Conservation (phyloP, 768 basidiomycete species). For the Leccinellum rugosiceps region DNA sequence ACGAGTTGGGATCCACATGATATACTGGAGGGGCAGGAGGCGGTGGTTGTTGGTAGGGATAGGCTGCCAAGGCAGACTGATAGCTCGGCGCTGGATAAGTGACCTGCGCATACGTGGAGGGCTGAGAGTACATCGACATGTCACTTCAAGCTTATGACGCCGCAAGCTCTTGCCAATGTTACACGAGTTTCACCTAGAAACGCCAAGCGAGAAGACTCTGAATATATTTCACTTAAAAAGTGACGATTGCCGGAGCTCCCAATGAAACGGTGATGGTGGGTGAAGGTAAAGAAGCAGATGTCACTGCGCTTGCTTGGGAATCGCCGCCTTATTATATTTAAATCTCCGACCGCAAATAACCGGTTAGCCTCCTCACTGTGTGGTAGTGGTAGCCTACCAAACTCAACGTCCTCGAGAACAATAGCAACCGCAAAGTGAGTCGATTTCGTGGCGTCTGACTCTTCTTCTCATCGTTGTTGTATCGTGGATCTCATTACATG, state of each 20-base stretch:
- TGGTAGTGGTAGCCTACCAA: not conserved
- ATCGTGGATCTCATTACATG: constrained; percentile 2
- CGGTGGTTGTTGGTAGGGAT: constrained; percentile 48
- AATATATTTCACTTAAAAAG: constrained; percentile 50
- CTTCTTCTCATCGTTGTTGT: not conserved
- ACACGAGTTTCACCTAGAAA: constrained; percentile 34
- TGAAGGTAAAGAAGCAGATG: constrained; percentile 40
- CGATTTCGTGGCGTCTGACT: not conserved
- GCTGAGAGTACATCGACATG: constrained; percentile 67
- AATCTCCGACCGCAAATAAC: constrained; percentile 36
- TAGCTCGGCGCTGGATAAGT: constrained; percentile 41
- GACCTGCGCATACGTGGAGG: constrained; percentile 29
- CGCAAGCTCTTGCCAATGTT: constrained; percentile 30
- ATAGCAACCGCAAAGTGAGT: constrained; percentile 29
- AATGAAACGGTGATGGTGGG: constrained; percentile 45
- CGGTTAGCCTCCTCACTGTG: constrained; percentile 13
- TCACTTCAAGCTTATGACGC: constrained; percentile 38
- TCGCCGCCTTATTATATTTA: constrained; percentile 27
- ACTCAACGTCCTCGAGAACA: constrained; percentile 26
- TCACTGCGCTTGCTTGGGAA: constrained; percentile 22
- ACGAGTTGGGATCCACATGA: constrained; percentile 62
- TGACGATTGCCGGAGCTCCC: constrained; percentile 38
- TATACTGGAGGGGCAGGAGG: constrained; percentile 41
- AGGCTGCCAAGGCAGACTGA: constrained; percentile 40
- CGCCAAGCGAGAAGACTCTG: constrained; percentile 29